Evolutionary conservation across 2,329 filamentous ascomycete genomes (phyloP).

Genomic region (Epichloe uncinata): DNA sequence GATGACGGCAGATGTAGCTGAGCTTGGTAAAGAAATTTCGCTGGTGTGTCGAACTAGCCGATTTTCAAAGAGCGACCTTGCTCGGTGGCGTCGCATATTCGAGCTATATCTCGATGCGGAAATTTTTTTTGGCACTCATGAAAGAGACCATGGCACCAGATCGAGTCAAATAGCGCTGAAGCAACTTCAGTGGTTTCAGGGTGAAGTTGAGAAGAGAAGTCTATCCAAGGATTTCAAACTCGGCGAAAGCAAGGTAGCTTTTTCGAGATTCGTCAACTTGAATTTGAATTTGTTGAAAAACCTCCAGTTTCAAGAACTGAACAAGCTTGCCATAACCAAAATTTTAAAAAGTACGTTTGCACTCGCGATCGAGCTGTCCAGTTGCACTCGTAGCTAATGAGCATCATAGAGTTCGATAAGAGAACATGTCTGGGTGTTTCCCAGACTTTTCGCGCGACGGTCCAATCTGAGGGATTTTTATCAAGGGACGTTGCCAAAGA

Average conservation of each 20-base stretch:
- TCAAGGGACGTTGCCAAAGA: constrained; percentile 58
- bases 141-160: constrained; percentile 55
- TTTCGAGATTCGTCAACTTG: constrained; percentile 55
- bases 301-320: constrained; percentile 74
- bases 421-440: constrained; percentile 61
- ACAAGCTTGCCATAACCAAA: constrained; percentile 62
- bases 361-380: too few relatives aligned
- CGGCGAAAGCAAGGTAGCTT: constrained; percentile 48
- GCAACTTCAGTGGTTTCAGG: constrained; percentile 59
- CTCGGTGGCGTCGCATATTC: constrained; percentile 69
- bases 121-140: constrained; percentile 81
- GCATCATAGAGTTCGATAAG: constrained; percentile 63
- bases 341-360: constrained; percentile 62
- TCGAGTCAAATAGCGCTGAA: constrained; percentile 51
- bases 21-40: constrained; percentile 51
- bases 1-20: constrained; percentile 48
- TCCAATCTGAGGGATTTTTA: constrained; percentile 47
- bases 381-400: neutral
- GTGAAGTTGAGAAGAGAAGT: constrained; percentile 47
- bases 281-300: constrained; percentile 68
- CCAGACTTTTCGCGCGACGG: constrained; percentile 43
- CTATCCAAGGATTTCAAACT: constrained; percentile 52
- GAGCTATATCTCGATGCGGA: constrained; percentile 67
- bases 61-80: constrained; percentile 52
- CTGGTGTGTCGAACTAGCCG: constrained; percentile 50